Evolutionary conservation across 1,139 yeast genomes (phyloP).

Genomic region (Hemisphaericaspora xylanilytica): DNA sequence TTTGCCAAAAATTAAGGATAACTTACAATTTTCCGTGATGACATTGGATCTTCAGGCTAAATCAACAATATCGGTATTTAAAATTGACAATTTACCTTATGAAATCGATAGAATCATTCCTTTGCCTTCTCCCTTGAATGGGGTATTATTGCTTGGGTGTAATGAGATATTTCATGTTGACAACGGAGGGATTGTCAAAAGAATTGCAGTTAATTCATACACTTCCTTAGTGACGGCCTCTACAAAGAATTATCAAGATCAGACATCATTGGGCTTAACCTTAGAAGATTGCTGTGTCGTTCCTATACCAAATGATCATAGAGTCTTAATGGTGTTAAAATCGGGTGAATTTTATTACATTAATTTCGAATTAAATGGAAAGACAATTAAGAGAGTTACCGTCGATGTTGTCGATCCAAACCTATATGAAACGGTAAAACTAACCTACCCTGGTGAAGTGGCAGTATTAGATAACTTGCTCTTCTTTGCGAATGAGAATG

Average conservation of each 20-base stretch:
- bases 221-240: constrained; percentile 51
- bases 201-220: constrained; percentile 63
- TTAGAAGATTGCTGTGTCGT: constrained; percentile 57
- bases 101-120: constrained; percentile 69
- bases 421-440: constrained; percentile 20
- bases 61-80: constrained; percentile 65
- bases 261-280: constrained; percentile 48
- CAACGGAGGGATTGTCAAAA: constrained; percentile 71
- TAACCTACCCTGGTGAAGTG: constrained; percentile 33
- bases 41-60: constrained; percentile 65
- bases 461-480: constrained; percentile 37
- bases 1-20: constrained; percentile 60
- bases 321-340: constrained; percentile 52
- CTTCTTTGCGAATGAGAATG: constrained; percentile 35
- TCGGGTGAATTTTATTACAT: constrained; percentile 52
- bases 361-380: constrained; percentile 52
- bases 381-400: constrained; percentile 37
- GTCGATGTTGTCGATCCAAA: constrained; percentile 28
- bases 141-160: constrained; percentile 69
- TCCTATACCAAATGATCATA: constrained; percentile 47
- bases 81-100: constrained; percentile 66
- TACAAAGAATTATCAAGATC: constrained; percentile 49
- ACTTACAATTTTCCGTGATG: constrained; percentile 56
- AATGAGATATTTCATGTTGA: constrained; percentile 81
- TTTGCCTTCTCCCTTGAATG: constrained; percentile 65